Base-by-base conservation (phyloP, 495 filamentous ascomycete species). In the Lophiotrema nucula region DNA sequence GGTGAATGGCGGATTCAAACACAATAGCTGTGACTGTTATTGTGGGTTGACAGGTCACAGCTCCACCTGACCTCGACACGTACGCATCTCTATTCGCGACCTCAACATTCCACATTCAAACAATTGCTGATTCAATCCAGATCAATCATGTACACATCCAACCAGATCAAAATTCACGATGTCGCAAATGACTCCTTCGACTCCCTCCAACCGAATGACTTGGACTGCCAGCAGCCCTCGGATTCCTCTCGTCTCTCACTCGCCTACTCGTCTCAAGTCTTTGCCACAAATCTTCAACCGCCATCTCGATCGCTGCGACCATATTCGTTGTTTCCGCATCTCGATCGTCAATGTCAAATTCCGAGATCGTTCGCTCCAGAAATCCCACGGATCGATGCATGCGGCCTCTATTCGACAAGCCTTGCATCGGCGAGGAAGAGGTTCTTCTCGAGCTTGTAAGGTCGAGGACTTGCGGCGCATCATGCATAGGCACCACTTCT, bases 341-440 rank as follows among this genome's bases (percentile, higher is more conserved):
- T 35, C 15, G 31, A 35, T 49, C 46, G 13, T 49, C 46, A n/a
- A 49, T 35, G 6, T 49, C 27, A 19, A 49, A 49, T n/a, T 13
- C 46, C 11, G 13, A 4, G 3, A 33, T n/a, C 23, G 35, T 35
- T 23, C 18, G 46, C 27, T 33, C 13, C 11, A 49, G 46, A 33
- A 49, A 49, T 11, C 46, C 46, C 10, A 16, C 5, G 3, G 46
- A 31, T 35, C 46, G 46, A 28, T 35, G 23, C 4, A 49, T 6
- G 11, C 46, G 28, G 4, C 46, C 46, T 16, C 23, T 3, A 35
- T 49, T 49, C 12, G 46, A 49, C 18, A 49, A 26, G 12, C 24
- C 26, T 8, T 15, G 8, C 8, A 15, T 15, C 31, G 15, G 15
- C 10, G 13, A 8, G 5, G 18, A 22, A 21, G 15, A n/a, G 10